phyloP scores from a whole-genome alignment of 2,329 filamentous ascomycete genomes.

The Fusarium clavum region DNA sequence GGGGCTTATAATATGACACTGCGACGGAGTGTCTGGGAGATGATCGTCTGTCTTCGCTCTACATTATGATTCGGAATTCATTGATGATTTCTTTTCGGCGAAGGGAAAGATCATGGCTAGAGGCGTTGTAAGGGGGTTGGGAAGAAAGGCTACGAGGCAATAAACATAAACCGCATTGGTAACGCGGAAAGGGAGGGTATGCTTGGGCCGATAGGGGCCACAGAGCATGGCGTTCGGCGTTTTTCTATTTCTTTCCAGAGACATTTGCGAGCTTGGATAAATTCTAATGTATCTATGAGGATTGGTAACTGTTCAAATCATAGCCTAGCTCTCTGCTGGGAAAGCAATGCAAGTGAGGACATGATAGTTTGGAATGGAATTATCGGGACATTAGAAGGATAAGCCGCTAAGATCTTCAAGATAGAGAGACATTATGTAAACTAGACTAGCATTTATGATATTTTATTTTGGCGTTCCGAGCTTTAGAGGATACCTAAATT shows the following conservation, averaged over 20 bases:
- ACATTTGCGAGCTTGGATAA: background rate
- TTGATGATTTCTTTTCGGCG: background rate
- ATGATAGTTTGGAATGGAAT: background rate
- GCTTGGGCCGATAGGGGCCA: background rate
- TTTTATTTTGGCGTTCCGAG: background rate
- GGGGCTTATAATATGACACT: conserved; percentile 12
- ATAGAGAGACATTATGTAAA: background rate
- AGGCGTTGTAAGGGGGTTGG: conserved; percentile 8
- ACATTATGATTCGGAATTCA: background rate
- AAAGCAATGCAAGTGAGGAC: background rate
- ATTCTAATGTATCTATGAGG: conserved; percentile 24
- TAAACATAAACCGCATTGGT: background rate
- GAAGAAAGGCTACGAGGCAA: background rate
- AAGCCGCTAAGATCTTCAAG: background rate
- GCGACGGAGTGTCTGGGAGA: background rate
- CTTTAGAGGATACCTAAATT: background rate
- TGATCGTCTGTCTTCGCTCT: background rate
- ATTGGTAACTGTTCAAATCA: conserved; percentile 1
- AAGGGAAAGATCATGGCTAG: background rate
- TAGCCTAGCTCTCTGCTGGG: background rate
- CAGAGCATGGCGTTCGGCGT: conserved; percentile 9
- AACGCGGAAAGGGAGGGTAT: background rate
- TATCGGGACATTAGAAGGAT: background rate
- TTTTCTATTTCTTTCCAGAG: background rate
- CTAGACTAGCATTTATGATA: background rate